Evolutionary conservation across 495 filamentous ascomycete species (phyloP).

Genomic region (Hyaloscypha variabilis): DNA sequence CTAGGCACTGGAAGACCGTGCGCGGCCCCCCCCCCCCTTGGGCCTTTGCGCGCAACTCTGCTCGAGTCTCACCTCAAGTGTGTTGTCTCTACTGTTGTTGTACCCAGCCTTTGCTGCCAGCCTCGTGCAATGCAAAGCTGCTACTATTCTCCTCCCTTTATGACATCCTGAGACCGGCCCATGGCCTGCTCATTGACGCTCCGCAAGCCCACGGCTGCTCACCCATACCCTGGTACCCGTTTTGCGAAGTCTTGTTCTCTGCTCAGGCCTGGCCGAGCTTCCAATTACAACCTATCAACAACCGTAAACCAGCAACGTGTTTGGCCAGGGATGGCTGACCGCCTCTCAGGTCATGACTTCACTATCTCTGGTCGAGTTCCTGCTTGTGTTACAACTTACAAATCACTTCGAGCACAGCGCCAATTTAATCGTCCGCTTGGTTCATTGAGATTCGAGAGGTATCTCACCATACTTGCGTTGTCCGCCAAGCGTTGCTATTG

Average conservation of each 20-base stretch:
- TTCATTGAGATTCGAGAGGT: background rate
- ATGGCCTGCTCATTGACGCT: background rate
- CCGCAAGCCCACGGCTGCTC: background rate
- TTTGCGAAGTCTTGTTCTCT: conserved; percentile 10
- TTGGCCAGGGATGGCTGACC: conserved; percentile 15
- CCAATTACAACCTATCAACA: conserved; percentile 23
- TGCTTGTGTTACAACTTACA: conserved; percentile 1
- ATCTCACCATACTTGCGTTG: conserved; percentile 13
- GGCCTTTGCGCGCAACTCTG: background rate
- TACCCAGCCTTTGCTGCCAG: background rate
- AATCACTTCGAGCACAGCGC: background rate
- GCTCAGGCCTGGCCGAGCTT: conserved; percentile 4
- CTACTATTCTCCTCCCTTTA: background rate
- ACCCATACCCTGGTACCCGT: background rate
- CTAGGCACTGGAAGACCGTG: background rate
- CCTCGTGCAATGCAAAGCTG: background rate
- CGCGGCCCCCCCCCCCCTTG: too few species aligned
- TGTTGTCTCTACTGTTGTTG: background rate
- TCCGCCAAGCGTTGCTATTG: background rate
- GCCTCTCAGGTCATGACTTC: conserved; percentile 5
- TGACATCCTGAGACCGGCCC: background rate
- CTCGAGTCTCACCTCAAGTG: background rate
- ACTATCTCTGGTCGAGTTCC: background rate
- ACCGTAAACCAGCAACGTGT: conserved; percentile 28
- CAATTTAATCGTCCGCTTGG: background rate